phyloP scores from a whole-genome alignment of 305 asterid species.

The Fraxinus ornus region DNA sequence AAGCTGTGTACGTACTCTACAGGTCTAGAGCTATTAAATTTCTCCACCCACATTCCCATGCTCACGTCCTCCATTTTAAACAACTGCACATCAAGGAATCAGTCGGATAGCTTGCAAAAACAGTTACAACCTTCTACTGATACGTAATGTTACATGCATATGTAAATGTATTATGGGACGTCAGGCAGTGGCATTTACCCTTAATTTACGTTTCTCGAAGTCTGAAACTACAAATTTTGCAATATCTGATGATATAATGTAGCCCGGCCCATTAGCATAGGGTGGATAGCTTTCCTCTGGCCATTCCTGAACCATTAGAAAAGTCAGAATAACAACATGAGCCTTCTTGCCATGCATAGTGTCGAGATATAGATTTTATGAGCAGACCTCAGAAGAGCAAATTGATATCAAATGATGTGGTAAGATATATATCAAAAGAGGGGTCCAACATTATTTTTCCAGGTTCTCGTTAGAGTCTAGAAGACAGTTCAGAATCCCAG shows the following conservation, averaged over 20 bases:
- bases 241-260: constrained; percentile 69
- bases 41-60: constrained; percentile 89
- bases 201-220: constrained; percentile 57
- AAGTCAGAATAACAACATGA: not conserved
- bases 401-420: not conserved
- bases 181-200: constrained; percentile 35
- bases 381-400: not conserved
- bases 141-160: not conserved
- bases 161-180: not conserved
- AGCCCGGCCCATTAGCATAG: constrained; percentile 91
- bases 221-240: constrained; percentile 57
- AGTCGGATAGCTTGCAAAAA: not conserved
- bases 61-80: constrained; percentile 92
- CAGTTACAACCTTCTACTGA: not conserved
- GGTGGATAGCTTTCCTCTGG: constrained; percentile 89
- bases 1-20: constrained; percentile 85
- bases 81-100: constrained; percentile 39
- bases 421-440: not conserved
- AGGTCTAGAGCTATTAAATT: constrained; percentile 45
- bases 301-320: constrained; percentile 62
- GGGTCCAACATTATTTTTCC: not conserved
- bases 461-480: not conserved
- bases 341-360: not conserved
- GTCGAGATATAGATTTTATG: not conserved
- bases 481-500: not conserved